Base-by-base conservation (phyloP, 257 asterid species). In the Przewalskia tangutica region DNA sequence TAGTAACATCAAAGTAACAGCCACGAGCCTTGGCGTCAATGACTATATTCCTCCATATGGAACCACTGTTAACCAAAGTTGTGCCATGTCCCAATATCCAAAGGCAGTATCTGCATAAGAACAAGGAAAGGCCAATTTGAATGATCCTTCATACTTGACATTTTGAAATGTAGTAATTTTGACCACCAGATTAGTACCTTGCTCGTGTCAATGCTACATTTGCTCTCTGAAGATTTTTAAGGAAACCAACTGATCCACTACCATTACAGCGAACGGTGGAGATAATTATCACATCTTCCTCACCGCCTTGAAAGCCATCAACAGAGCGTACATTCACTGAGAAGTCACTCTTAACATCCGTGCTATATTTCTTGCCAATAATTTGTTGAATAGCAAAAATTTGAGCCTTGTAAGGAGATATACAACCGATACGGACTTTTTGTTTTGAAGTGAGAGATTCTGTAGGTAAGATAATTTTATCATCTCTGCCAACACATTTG, bases 281-380 rank as follows among this genome's bases (percentile, higher is more conserved):
- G 65, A 92, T 85, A 34, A 94, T 89, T 6, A 94, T 91, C 6
- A 90, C 79, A 46, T 94, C 98, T 83, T 94, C 93, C 82, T 94
- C 97, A 3, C 95, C 94, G 8, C 97, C 98, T 89, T 94, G 97
- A 80, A 92, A 92, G 16, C 97, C 98, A 85, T 92, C 98, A 60
- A 91, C 91, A 4, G 98, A 88, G 0, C 92, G 88, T 6, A 94
- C 91, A 81, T 86, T 92, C 44, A 92, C 97, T 2, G 93, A 91
- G 83, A 94, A 92, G 6, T 63, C 85, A 38, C 90, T 87, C 4
- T 85, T 84, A 17, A 83, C 83, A 70, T 91, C 95, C 2, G 87
- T 64, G 82, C 91, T 86, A 44, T 94, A 92, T 8, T 77, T 84
- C 84, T 87, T 88, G 8, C 93, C 93, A 8, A 91, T 88, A 65